phyloP scores from a whole-genome alignment of 2,329 filamentous ascomycete genomes.

The Alternaria ventricosa region DNA sequence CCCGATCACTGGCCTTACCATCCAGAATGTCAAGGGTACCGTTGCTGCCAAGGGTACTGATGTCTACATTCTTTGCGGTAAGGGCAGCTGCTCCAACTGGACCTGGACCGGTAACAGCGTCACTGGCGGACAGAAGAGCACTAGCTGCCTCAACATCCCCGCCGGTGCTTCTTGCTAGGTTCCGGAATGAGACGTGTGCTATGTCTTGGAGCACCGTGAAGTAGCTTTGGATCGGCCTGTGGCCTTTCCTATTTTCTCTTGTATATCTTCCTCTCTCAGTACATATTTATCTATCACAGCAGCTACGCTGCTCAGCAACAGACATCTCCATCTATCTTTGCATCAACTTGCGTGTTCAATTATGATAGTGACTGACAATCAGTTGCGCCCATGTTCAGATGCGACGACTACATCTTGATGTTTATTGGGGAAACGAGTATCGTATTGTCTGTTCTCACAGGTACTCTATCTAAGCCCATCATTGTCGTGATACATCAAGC shows the following conservation, averaged over 20 bases:
- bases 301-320: background rate
- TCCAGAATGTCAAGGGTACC: conserved; percentile 52
- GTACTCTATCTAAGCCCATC: background rate
- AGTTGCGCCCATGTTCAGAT: background rate
- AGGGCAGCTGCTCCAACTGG: conserved; percentile 61
- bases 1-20: conserved; percentile 53
- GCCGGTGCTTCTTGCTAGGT: conserved; percentile 44
- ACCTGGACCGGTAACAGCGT: conserved; percentile 57
- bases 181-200: too few species aligned
- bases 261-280: background rate
- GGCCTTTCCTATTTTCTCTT: background rate
- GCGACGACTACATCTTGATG: too few species aligned
- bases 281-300: background rate
- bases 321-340: background rate
- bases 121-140: conserved; percentile 48
- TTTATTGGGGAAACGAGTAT: background rate
- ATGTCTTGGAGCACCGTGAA: background rate
- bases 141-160: conserved; percentile 45
- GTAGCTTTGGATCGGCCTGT: background rate
- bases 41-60: conserved; percentile 43
- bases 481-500: too few species aligned
- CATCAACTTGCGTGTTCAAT: background rate
- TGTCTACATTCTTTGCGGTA: conserved; percentile 64
- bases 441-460: background rate
- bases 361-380: background rate